phyloP scores from a whole-genome alignment of 768 basidiomycete species.

The Phaeotremella skinneri region DNA sequence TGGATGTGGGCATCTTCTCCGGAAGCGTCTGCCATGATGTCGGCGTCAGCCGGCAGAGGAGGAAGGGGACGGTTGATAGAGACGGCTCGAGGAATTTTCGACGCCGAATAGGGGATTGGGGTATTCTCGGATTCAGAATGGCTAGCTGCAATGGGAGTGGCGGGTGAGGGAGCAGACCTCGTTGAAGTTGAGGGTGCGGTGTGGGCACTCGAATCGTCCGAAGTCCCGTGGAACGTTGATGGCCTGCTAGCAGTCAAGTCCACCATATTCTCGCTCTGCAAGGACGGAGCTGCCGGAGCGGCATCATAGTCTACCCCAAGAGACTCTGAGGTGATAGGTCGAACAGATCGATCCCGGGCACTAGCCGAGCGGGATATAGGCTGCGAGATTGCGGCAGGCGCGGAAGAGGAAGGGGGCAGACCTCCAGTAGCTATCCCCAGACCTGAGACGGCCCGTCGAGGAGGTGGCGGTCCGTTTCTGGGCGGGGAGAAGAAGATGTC shows the following conservation, averaged over 20 bases:
- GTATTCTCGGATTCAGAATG: slow-evolving; percentile 4
- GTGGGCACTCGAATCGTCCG: neutral
- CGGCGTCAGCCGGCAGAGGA: neutral
- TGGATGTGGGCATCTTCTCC: slow-evolving; percentile 3
- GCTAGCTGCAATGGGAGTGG: neutral
- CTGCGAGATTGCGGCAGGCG: neutral
- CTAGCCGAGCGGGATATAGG: neutral
- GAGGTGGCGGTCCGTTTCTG: neutral
- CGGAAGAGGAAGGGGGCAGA: neutral
- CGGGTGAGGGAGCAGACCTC: neutral
- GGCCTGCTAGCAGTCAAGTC: neutral
- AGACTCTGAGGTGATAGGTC: neutral
- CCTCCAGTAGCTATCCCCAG: neutral
- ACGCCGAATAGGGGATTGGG: neutral
- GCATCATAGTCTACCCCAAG: neutral
- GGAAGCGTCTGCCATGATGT: neutral
- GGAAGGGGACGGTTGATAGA: slow-evolving; percentile 11
- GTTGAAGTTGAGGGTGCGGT: neutral
- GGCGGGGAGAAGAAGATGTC: neutral
- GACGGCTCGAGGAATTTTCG: neutral
- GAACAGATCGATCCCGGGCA: neutral
- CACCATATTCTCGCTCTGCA: neutral
- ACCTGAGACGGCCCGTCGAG: neutral
- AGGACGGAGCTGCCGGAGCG: neutral
- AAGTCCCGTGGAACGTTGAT: neutral